Evolutionary conservation across 1,139 yeast species (phyloP), one percentile per base, ranked within the genome.

Genomic region (Blastobotrys proliferans): DNA sequence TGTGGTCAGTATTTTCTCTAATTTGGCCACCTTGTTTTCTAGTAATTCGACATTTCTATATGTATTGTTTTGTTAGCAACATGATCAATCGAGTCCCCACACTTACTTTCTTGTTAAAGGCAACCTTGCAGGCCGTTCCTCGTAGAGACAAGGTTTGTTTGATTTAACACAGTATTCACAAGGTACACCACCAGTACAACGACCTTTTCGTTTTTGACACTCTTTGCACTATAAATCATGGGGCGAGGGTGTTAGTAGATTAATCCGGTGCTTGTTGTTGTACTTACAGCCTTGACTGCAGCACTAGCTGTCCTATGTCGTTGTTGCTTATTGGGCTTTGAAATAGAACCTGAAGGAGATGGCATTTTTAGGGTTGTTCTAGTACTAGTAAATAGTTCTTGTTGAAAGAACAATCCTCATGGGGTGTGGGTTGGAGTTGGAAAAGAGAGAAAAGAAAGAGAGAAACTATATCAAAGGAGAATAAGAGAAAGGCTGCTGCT

Each of bases 81-180:
- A 22, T 4, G 25, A 5, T 24, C 21, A 6, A n/a, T n/a, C n/a
- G n/a, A n/a, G n/a, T n/a, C 9, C 14, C 13, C 10, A 9, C 10
- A 36, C 39, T 36, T 20, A 36, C 40, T 40, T 33, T 19, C 45
- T 32, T 11, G 45, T 42, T 22, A 42, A 25, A 29, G 45, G 45
- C 25, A 42, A 21, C 17, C 45, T 20, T 9, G 38, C 45, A 11
- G 45, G 45, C 4, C 45, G 31, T 8, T 42, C 45, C 25, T 42
- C 41, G 19, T 42, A 42, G 2, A 42, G 13, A 31, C 45, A 42
- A 2, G 45, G 41, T 16, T 38, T 18, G 24, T 33, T 32, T 13
- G 45, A 14, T 18, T 20, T 30, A 19, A 17, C 24, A 27, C 45
- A 42, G 29, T 42, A 42, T 2, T 20, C 14, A 24, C 45, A 42